Evolutionary conservation across 495 filamentous ascomycete genomes (phyloP).

Genomic region (Letharia lupina): DNA sequence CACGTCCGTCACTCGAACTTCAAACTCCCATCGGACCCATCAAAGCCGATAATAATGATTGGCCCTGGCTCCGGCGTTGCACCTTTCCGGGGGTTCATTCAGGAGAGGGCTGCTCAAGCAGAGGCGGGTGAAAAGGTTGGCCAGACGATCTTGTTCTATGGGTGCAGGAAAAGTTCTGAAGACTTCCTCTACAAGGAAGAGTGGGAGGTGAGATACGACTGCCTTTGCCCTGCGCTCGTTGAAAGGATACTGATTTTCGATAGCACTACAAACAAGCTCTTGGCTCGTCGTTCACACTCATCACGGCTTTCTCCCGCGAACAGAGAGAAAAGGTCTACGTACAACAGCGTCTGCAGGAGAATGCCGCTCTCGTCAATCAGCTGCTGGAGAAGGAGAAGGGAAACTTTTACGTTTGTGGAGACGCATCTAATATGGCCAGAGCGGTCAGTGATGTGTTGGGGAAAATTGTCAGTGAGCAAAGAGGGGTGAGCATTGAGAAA

Average conservation of each 20-base stretch:
- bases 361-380: slow-evolving; percentile 75
- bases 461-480: slow-evolving; percentile 75
- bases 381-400: slow-evolving; percentile 77
- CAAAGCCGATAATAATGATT: slow-evolving; percentile 90
- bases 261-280: slow-evolving; percentile 75
- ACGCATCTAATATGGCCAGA: slow-evolving; percentile 96
- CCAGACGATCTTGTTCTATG: slow-evolving; percentile 87
- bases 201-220: slow-evolving; percentile 61
- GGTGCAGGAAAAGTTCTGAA: slow-evolving; percentile 73
- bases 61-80: slow-evolving; percentile 96
- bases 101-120: slow-evolving; percentile 78
- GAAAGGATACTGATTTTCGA: background rate
- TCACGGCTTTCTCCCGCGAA: slow-evolving; percentile 92
- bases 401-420: slow-evolving; percentile 97
- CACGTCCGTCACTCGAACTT: slow-evolving; percentile 98
- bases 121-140: slow-evolving; percentile 78
- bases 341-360: slow-evolving; percentile 81
- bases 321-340: slow-evolving; percentile 84
- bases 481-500: slow-evolving; percentile 71
- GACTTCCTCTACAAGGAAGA: slow-evolving; percentile 91
- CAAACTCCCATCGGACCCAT: slow-evolving; percentile 92
- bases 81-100: slow-evolving; percentile 90
- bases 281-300: slow-evolving; percentile 76
- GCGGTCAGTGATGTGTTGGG: slow-evolving; percentile 83
- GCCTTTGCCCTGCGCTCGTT: background rate